A percentile compares a stretch with the other conserved stretches of the same genome.
phyloP scores from a whole-genome alignment of 2,329 filamentous ascomycete genomes.

The Fusarium setosum region DNA sequence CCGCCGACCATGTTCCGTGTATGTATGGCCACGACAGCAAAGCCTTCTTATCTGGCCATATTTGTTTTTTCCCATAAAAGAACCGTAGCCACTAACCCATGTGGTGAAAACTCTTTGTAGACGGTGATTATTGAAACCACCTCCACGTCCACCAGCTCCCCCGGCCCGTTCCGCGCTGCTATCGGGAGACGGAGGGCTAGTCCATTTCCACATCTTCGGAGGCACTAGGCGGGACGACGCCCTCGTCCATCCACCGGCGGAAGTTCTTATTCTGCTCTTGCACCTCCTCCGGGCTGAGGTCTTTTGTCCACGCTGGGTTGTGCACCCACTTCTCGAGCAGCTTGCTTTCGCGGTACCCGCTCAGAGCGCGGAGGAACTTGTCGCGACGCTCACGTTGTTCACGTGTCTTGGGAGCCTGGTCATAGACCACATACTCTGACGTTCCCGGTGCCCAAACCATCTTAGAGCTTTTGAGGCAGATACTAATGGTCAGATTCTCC shows the following conservation, averaged over 20 bases:
- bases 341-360: slow-evolving; percentile 75
- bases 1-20: slow-evolving; percentile 3
- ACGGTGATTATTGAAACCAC: background rate
- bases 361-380: slow-evolving; percentile 63
- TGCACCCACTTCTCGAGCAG: slow-evolving; percentile 84
- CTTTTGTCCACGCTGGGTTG: slow-evolving; percentile 84
- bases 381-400: slow-evolving; percentile 68
- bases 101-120: background rate
- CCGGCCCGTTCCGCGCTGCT: slow-evolving; percentile 15
- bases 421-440: slow-evolving; percentile 78
- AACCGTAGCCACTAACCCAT: background rate
- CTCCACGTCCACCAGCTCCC: background rate
- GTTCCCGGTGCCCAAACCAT: slow-evolving; percentile 80
- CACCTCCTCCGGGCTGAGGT: slow-evolving; percentile 81
- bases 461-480: slow-evolving; percentile 82
- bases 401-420: slow-evolving; percentile 73
- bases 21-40: slow-evolving; percentile 6
- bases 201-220: slow-evolving; percentile 49
- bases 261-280: slow-evolving; percentile 77
- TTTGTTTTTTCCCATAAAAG: slow-evolving; percentile 8
- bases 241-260: slow-evolving; percentile 64
- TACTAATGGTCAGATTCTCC: slow-evolving; percentile 77
- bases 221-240: slow-evolving; percentile 51
- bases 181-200: slow-evolving; percentile 28
- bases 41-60: slow-evolving; percentile 12